These are phyloP conservation scores for Talaromyces sp. DNA, from an alignment of 2,329 filamentous ascomycete species.

Conservation along the genomic window DNA sequence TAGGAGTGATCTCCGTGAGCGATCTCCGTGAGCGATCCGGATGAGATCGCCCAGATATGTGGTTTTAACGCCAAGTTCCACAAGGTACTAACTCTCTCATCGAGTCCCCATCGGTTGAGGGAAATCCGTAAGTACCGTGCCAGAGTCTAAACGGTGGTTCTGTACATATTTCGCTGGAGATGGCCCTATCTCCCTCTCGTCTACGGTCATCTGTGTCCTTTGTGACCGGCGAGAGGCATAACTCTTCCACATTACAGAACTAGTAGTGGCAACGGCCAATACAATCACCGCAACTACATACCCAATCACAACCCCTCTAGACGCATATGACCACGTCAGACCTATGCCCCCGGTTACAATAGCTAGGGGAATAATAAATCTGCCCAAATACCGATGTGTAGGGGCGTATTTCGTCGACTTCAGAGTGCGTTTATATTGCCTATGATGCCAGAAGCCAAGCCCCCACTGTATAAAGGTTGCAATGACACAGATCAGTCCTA, in stretches of 20 bases:
- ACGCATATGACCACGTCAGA: slow-evolving; percentile 16
- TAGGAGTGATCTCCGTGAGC: too few relatives aligned
- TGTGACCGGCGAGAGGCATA: background rate
- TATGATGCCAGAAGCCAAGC: slow-evolving; percentile 37
- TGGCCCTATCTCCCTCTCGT: background rate
- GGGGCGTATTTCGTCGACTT: slow-evolving; percentile 14
- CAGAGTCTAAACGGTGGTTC: too few relatives aligned
- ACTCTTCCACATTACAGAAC: slow-evolving; percentile 4
- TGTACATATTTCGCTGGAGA: too few relatives aligned
- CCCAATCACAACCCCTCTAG: slow-evolving; percentile 10
- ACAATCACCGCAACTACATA: slow-evolving; percentile 13
- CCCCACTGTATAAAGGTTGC: slow-evolving; percentile 31
- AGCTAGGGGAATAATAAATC: slow-evolving; percentile 21
- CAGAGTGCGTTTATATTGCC: slow-evolving; percentile 23
- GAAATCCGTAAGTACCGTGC: too few relatives aligned
- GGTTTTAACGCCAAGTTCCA: too few relatives aligned
- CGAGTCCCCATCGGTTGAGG: too few relatives aligned
- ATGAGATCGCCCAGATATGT: too few relatives aligned
- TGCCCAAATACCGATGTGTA: slow-evolving; percentile 25
- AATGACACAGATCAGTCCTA: slow-evolving; percentile 39
- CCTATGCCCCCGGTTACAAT: slow-evolving; percentile 18
- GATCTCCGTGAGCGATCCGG: too few relatives aligned
- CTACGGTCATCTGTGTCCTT: background rate
- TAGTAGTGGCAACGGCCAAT: background rate
- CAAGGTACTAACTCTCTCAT: too few relatives aligned